These are phyloP conservation scores for Russula olivacea DNA, from an alignment of 768 basidiomycete species.

Conservation along the genomic window DNA sequence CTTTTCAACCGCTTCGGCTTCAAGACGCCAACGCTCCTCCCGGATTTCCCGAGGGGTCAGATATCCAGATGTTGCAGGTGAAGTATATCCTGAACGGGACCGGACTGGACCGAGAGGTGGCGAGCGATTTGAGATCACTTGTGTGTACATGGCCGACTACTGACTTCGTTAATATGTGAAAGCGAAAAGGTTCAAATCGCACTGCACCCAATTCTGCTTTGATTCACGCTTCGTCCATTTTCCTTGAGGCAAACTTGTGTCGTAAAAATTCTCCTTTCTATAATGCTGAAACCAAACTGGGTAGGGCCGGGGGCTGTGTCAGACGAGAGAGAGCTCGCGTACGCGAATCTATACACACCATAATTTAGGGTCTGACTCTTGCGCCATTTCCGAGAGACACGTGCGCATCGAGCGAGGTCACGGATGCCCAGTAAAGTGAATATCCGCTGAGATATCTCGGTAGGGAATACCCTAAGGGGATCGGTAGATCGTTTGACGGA, in stretches of 20 bases:
- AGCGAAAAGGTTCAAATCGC: background rate
- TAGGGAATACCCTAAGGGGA: constrained; percentile 67
- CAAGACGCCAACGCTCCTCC: constrained; percentile 67
- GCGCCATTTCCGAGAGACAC: constrained; percentile 82
- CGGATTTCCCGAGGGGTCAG: constrained; percentile 74
- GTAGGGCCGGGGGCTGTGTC: background rate
- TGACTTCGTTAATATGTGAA: background rate
- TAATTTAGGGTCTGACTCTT: constrained; percentile 90
- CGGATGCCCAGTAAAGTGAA: constrained; percentile 56
- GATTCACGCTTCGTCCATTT: constrained; percentile 93
- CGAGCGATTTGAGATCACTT: constrained; percentile 30
- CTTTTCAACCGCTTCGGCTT: constrained; percentile 44
- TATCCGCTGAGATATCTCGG: constrained; percentile 74
- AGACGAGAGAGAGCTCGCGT: background rate
- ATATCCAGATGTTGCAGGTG: constrained; percentile 50
- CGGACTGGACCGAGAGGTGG: constrained; percentile 36
- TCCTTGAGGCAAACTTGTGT: constrained; percentile 66
- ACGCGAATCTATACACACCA: constrained; percentile 40
- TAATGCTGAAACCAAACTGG: constrained; percentile 94
- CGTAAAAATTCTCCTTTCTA: constrained; percentile 80
- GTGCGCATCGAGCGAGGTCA: constrained; percentile 70
- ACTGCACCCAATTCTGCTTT: constrained; percentile 82
- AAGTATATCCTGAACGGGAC: constrained; percentile 41
- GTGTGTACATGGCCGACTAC: constrained; percentile 12
- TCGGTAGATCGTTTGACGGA: constrained; percentile 38